phyloP scores from a whole-genome alignment of 2,329 filamentous ascomycete genomes.

The Colletotrichum abscissum region DNA sequence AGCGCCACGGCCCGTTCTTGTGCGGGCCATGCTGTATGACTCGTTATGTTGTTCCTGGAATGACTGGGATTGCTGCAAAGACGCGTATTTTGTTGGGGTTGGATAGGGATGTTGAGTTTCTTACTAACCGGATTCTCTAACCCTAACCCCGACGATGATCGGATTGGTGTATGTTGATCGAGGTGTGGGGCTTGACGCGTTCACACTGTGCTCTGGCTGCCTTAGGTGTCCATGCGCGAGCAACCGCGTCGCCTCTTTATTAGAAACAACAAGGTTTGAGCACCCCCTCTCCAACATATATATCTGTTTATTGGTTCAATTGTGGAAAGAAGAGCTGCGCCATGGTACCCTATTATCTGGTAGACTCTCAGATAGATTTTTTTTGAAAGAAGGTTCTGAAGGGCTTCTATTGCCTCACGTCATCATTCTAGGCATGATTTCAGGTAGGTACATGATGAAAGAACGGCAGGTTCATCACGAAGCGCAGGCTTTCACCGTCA shows the following conservation, averaged over 20 bases:
- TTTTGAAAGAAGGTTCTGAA: too few relatives aligned
- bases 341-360: too few relatives aligned
- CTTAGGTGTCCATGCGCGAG: neutral
- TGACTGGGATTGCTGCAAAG: neutral
- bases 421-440: neutral
- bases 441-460: neutral
- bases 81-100: neutral
- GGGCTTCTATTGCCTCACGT: too few relatives aligned
- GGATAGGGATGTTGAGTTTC: neutral
- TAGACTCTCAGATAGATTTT: too few relatives aligned
- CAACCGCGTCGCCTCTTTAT: too few relatives aligned
- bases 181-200: too few relatives aligned
- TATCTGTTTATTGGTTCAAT: too few relatives aligned
- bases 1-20: slow-evolving; percentile 15
- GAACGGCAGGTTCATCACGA: neutral
- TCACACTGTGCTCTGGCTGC: neutral
- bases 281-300: too few relatives aligned
- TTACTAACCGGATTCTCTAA: neutral
- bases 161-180: too few relatives aligned
- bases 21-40: slow-evolving; percentile 20
- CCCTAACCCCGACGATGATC: slow-evolving; percentile 24
- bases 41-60: neutral
- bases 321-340: too few relatives aligned
- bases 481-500: neutral
- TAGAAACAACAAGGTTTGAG: too few relatives aligned